These are phyloP conservation scores for Hortiboletus campestris DNA, from an alignment of 768 basidiomycete genomes.

Conservation along the genomic window DNA sequence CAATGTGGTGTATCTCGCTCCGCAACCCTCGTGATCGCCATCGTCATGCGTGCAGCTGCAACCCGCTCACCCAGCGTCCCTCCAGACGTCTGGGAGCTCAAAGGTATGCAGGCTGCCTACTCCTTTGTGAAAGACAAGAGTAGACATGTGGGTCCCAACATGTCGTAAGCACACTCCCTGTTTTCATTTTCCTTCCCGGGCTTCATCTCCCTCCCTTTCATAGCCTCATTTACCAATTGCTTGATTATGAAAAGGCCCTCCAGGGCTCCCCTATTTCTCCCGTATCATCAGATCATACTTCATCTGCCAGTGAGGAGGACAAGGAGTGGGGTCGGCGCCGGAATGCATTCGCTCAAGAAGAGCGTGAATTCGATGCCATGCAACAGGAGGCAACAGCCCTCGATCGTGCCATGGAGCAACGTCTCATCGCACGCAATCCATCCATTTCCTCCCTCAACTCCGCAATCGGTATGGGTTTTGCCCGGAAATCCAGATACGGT, in stretches of 20 bases:
- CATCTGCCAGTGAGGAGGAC: slow-evolving; percentile 58
- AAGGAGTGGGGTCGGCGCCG: slow-evolving; percentile 81
- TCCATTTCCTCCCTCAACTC: slow-evolving; percentile 65
- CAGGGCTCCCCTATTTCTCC: slow-evolving; percentile 50
- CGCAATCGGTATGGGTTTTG: slow-evolving; percentile 63
- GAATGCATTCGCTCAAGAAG: slow-evolving; percentile 44
- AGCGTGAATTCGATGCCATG: slow-evolving; percentile 51
- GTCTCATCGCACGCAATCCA: slow-evolving; percentile 69
- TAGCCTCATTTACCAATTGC: slow-evolving; percentile 89
- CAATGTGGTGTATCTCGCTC: slow-evolving; percentile 93
- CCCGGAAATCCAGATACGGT: slow-evolving; percentile 64
- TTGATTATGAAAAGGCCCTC: slow-evolving; percentile 84
- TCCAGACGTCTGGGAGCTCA: slow-evolving; percentile 72
- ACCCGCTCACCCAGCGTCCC: slow-evolving; percentile 62
- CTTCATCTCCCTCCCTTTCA: slow-evolving; percentile 23
- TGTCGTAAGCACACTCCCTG: slow-evolving; percentile 67
- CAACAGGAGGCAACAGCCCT: slow-evolving; percentile 80
- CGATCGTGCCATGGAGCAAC: slow-evolving; percentile 86
- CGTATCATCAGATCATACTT: slow-evolving; percentile 53
- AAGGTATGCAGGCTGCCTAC: slow-evolving; percentile 90
- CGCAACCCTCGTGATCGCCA: slow-evolving; percentile 85
- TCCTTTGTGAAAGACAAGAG: slow-evolving; percentile 87
- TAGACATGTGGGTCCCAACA: slow-evolving; percentile 87
- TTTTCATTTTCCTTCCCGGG: slow-evolving; percentile 20
- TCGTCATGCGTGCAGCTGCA: slow-evolving; percentile 91